Base-by-base conservation (phyloP, 2,329 filamentous ascomycete genomes). In the Trichoderma lentiforme region DNA sequence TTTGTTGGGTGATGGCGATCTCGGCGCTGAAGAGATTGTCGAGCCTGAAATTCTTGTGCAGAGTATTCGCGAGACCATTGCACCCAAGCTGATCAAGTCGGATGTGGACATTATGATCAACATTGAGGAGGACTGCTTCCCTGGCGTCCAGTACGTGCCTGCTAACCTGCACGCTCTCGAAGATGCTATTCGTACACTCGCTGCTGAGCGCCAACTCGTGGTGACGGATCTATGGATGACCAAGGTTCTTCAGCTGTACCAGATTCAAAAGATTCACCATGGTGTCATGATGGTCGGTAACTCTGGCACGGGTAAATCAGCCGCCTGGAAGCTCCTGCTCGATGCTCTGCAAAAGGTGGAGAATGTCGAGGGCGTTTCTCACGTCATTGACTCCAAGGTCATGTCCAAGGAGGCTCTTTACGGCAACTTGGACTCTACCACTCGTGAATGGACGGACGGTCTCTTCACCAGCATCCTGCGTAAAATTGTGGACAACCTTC, bases 241-340 rank as follows among this genome's bases (percentile, higher is more conserved):
- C 72, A 99, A 99, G 84, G 91, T 97, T 39, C 87, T 99, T 9
- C 96, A 99, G 81, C 88, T 99, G 3, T 98, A 97, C 81, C 96
- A 99, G 81, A 99, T 99, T 74, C 96, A 98, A 82, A 93, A 91
- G 75, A 94, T 99, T 72, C 96, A 99, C 79, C 96, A 99, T 77
- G 96, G 96, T 91, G 96, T 99, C 32, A 99, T 99, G 97, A 98
- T 99, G 96, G 96, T 99, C 11, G 96, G 96, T 74, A 94, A 93
- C 79, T 98, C 97, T 34, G 96, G 97, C n/a, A 92, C 95, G 60
- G 97, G 97, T 79, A 99, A 99, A 84, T 98, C 96, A 53, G 91
- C 93, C 2, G 93, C 96, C 6, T 99, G 97, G 96, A 94, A 93
- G 78, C 90, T 97, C 56, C 86, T 99, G 66, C 88, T 99, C 24